Evolutionary conservation across 257 asterid genomes (phyloP), one percentile per base, ranked within the genome.

Genomic region (Solanum chiquidenum): DNA sequence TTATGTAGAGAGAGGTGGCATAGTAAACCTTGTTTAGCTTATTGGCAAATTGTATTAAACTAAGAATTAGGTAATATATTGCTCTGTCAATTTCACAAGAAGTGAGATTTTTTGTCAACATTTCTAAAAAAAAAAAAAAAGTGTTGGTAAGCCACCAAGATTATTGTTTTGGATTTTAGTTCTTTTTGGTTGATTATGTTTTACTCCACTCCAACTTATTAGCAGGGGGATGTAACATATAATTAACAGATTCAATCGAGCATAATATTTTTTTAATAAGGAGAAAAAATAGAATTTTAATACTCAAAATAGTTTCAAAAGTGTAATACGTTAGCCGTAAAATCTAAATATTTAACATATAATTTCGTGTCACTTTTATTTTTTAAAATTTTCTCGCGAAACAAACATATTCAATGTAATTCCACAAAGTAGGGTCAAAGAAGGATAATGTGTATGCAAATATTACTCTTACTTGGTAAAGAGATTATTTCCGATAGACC

Each of bases 21-120:
- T 64, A 58, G 40, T 33, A 86, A 77, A 31, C 46, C 49, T 55
- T 79, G 52, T 66, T 84, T 84, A 52, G 10, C 74, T 83, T 73
- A 84, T 84, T 21, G 31, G 6, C 25, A 34, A 34, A 64, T 60
- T 58, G 84, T 27, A 79, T 27, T 44, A 44, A 44, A 86, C n/a
- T 23, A 89, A 80, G 83, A 55, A 80, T 89, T 89, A 89, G 91
- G 91, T 89, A 83, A 35, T 35, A 10, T 10, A 74, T 74, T 74
- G 46, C 21, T 69, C 75, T 86, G 76, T 89, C 87, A 18, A 37
- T 86, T 44, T 79, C 40, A 79, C 8, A 79, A 44, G 23, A 35
- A 79, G 38, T 25, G 58, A 42, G 66, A 79, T 27, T 13, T 38
- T 44, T 14, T 44, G 85, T 79, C 66, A 27, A 79, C 64, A 44